phyloP scores from a whole-genome alignment of 371 early-diverging fungal genomes.

The Mucor plumbeus region DNA sequence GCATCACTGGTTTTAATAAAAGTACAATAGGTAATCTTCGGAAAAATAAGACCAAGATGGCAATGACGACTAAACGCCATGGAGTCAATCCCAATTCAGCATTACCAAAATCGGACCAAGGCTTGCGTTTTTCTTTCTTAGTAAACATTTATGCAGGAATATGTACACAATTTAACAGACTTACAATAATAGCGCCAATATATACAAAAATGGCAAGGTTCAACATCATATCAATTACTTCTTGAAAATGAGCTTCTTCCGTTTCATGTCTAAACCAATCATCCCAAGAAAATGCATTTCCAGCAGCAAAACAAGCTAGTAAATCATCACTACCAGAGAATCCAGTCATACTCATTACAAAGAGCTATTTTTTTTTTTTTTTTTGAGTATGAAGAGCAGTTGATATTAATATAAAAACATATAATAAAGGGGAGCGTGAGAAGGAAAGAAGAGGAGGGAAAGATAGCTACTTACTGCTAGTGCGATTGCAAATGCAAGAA shows the following conservation, averaged over 20 bases:
- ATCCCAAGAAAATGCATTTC: constrained; percentile 91
- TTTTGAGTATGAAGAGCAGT: not conserved
- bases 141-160: not conserved
- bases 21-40: constrained; percentile 85
- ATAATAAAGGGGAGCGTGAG: not conserved
- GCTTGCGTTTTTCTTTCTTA: constrained; percentile 37
- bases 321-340: constrained; percentile 89
- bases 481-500: constrained; percentile 89
- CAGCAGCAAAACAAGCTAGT: constrained; percentile 90
- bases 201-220: constrained; percentile 93
- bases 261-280: constrained; percentile 90
- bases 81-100: constrained; percentile 54
- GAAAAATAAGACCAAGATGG: constrained; percentile 77
- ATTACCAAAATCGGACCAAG: constrained; percentile 75
- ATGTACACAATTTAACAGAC: constrained; percentile 9
- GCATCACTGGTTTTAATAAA: constrained; percentile 68
- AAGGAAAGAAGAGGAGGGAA: too few relatives aligned
- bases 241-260: constrained; percentile 88
- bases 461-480: constrained; percentile 68
- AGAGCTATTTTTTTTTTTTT: constrained; percentile 45
- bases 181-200: constrained; percentile 84
- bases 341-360: constrained; percentile 82
- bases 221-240: constrained; percentile 91
- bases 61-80: constrained; percentile 75
- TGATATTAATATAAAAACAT: not conserved